phyloP scores from a whole-genome alignment of 2,329 filamentous ascomycete genomes.

The Neospermospora avenae region DNA sequence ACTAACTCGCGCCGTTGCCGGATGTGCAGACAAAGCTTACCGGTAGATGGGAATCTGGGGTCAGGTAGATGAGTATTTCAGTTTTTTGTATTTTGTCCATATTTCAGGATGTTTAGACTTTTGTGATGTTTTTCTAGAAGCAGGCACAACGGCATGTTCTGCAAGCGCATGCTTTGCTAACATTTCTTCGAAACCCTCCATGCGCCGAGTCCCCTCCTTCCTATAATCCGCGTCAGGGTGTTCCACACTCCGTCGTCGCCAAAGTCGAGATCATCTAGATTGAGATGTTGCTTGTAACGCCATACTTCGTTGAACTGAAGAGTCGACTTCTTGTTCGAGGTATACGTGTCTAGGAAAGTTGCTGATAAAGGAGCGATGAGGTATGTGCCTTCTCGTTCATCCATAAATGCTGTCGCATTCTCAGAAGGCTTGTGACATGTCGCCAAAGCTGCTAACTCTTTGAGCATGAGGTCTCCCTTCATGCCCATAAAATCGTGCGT shows the following conservation, averaged over 20 bases:
- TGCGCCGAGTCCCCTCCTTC: slow-evolving; percentile 56
- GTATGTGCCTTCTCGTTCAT: slow-evolving; percentile 62
- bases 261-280: slow-evolving; percentile 78
- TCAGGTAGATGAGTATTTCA: not conserved
- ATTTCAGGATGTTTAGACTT: not conserved
- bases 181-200: slow-evolving; percentile 57
- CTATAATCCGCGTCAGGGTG: slow-evolving; percentile 65
- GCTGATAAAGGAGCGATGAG: slow-evolving; percentile 73
- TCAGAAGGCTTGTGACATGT: slow-evolving; percentile 58
- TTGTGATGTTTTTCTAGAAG: not conserved
- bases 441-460: slow-evolving; percentile 54
- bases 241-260: slow-evolving; percentile 71
- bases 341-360: slow-evolving; percentile 63
- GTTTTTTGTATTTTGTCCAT: slow-evolving; percentile 7
- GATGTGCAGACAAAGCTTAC: slow-evolving; percentile 8
- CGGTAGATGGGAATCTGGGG: not conserved
- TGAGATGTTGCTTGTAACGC: slow-evolving; percentile 65
- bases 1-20: slow-evolving; percentile 11
- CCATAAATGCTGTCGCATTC: slow-evolving; percentile 53
- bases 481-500: slow-evolving; percentile 75
- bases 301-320: slow-evolving; percentile 68
- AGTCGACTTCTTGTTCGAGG: slow-evolving; percentile 39
- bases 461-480: slow-evolving; percentile 56
- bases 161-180: not conserved
- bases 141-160: not conserved